Percentiles rank a stretch among this genome's conserved stretches.
Conservation (phyloP, 192 early-diverging fungal species). For the Coemansia sp. region DNA sequence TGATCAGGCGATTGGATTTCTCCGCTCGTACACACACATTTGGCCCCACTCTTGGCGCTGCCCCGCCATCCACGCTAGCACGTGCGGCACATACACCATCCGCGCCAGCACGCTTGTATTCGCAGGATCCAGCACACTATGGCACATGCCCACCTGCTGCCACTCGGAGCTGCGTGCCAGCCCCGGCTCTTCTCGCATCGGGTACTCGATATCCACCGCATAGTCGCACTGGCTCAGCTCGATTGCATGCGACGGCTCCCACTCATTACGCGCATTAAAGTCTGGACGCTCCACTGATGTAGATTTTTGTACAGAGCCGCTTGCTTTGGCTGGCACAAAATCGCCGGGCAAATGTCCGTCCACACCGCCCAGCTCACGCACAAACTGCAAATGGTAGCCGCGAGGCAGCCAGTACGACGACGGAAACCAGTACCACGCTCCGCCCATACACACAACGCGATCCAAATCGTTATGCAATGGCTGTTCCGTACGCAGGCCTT, state of each 20-base stretch:
- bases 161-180: neutral
- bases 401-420: constrained; percentile 87
- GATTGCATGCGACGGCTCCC: constrained; percentile 36
- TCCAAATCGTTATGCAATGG: neutral
- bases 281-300: constrained; percentile 15
- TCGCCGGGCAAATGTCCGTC: constrained; percentile 81
- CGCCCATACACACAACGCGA: constrained; percentile 75
- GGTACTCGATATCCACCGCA: constrained; percentile 22
- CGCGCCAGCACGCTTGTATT: constrained; percentile 15
- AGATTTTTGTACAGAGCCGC: constrained; percentile 21
- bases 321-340: constrained; percentile 46
- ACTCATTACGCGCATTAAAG: constrained; percentile 39
- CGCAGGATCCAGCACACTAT: constrained; percentile 26
- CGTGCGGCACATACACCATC: constrained; percentile 29
- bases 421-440: constrained; percentile 95
- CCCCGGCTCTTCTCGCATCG: neutral
- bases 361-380: constrained; percentile 46
- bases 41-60: constrained; percentile 27
- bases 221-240: constrained; percentile 21
- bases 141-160: constrained; percentile 10
- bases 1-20: neutral
- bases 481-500: constrained; percentile 3
- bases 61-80: constrained; percentile 1
- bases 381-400: constrained; percentile 66
- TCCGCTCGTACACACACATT: constrained; percentile 25